Conservation (phyloP, 495 filamentous ascomycete genomes). For the Aspergillus mulundensis region DNA sequence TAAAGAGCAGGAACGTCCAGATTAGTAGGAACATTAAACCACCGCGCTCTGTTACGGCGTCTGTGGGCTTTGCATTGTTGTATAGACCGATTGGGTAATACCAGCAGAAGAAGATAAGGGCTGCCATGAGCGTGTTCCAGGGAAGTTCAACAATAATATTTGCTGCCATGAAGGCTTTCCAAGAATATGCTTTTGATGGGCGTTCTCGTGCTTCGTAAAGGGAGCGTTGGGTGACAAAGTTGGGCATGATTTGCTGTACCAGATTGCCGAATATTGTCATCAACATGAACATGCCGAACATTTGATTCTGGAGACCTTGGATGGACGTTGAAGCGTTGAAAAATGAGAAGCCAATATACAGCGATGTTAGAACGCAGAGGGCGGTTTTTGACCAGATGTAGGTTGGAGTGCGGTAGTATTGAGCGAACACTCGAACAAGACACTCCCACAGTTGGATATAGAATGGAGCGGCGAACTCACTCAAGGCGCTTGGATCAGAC, state of each 20-base stretch:
- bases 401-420: constrained; percentile 57
- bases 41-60: constrained; percentile 46
- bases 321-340: constrained; percentile 66
- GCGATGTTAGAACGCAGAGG: constrained; percentile 46
- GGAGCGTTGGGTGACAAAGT: constrained; percentile 62
- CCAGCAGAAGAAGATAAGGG: constrained; percentile 61
- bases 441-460: constrained; percentile 49
- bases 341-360: constrained; percentile 94
- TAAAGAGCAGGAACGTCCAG: constrained; percentile 53
- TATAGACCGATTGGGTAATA: constrained; percentile 68
- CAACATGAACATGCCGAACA: constrained; percentile 87
- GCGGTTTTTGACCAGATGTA: constrained; percentile 60
- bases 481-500: constrained; percentile 55
- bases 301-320: constrained; percentile 86
- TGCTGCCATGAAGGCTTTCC: constrained; percentile 66
- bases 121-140: constrained; percentile 61
- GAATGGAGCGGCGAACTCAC: constrained; percentile 55
- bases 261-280: constrained; percentile 80
- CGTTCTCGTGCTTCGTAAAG: constrained; percentile 72
- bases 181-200: constrained; percentile 69
- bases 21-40: constrained; percentile 57
- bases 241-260: constrained; percentile 73
- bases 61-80: constrained; percentile 43
- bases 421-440: constrained; percentile 48
- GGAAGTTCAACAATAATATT: constrained; percentile 73